phyloP scores from a whole-genome alignment of 1,284 basidiomycete genomes.

The Coriolopsis trogii region DNA sequence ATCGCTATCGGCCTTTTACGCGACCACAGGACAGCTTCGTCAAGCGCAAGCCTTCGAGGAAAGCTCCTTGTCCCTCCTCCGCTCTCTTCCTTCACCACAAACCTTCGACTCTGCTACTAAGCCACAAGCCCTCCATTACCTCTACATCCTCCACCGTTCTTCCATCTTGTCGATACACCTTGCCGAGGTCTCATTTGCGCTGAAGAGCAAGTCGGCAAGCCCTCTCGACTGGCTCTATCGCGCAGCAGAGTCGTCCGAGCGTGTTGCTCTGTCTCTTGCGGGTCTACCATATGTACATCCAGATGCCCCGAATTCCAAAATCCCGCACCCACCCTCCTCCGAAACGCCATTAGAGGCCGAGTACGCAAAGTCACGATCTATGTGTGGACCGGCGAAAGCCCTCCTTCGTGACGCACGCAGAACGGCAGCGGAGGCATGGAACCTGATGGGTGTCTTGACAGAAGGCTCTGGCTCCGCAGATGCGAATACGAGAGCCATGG shows the following conservation, averaged over 20 bases:
- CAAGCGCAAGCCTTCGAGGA: conserved; percentile 73
- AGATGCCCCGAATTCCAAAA: conserved; percentile 40
- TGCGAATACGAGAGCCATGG: conserved; percentile 44
- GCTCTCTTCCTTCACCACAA: conserved; percentile 57
- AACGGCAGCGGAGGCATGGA: conserved; percentile 73
- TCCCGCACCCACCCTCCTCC: conserved; percentile 47
- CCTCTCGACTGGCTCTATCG: conserved; percentile 61
- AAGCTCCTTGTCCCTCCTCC: conserved; percentile 67
- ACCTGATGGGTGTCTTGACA: conserved; percentile 53
- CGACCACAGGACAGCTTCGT: conserved; percentile 63
- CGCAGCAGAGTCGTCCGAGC: conserved; percentile 70
- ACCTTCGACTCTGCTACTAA: conserved; percentile 47
- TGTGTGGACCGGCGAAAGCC: conserved; percentile 57
- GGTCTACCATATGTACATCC: conserved; percentile 43
- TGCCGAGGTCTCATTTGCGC: conserved; percentile 74
- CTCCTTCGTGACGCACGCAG: conserved; percentile 71
- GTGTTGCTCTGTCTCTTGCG: conserved; percentile 59
- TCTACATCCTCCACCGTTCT: conserved; percentile 74
- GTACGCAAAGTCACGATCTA: conserved; percentile 49
- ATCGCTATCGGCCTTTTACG: conserved; percentile 73
- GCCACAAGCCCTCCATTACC: conserved; percentile 63
- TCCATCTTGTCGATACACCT: conserved; percentile 75
- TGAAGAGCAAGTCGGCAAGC: conserved; percentile 42
- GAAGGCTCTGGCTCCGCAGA: conserved; percentile 39
- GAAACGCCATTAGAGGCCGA: conserved; percentile 45